A percentile compares a stretch with the other conserved stretches of the same genome.
Conservation (phyloP, 2,329 filamentous ascomycete genomes). For the Tolypocladium paradoxum region DNA sequence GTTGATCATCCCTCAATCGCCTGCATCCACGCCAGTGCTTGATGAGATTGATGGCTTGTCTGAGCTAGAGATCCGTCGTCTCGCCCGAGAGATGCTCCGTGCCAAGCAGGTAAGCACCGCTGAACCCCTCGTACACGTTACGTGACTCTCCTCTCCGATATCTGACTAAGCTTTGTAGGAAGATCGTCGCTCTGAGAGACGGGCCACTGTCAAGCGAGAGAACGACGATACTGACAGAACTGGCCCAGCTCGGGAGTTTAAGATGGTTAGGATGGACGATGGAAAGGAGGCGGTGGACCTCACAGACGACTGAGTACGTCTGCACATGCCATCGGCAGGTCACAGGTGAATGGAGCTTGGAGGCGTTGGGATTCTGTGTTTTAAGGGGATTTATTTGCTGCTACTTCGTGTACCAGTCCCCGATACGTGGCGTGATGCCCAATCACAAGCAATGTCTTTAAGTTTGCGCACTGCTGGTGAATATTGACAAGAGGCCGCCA, state of each 20-base stretch:
- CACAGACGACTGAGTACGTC: slow-evolving; percentile 1
- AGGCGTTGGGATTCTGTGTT: background rate
- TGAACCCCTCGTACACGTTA: background rate
- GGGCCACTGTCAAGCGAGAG: background rate
- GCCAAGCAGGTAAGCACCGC: slow-evolving; percentile 1
- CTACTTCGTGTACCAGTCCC: no score
- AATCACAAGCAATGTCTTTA: background rate
- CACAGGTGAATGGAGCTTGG: background rate
- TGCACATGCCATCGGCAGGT: background rate
- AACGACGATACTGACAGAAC: background rate
- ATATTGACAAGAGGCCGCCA: no score
- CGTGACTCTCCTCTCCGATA: background rate
- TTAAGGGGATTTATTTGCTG: background rate
- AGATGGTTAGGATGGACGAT: background rate
- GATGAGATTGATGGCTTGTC: slow-evolving; percentile 6
- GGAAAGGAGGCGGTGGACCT: slow-evolving; percentile 5
- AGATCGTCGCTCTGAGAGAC: background rate
- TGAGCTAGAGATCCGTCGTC: slow-evolving; percentile 7
- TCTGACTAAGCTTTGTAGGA: background rate
- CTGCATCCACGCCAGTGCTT: background rate
- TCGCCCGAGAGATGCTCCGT: slow-evolving; percentile 10
- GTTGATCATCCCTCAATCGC: slow-evolving; percentile 12
- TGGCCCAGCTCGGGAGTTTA: background rate
- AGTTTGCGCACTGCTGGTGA: no score
- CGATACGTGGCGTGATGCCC: no score